Evolutionary conservation across 2,329 filamentous ascomycete genomes (phyloP), one percentile per base, ranked within the genome.

Genomic region (Penicillium sp.): DNA sequence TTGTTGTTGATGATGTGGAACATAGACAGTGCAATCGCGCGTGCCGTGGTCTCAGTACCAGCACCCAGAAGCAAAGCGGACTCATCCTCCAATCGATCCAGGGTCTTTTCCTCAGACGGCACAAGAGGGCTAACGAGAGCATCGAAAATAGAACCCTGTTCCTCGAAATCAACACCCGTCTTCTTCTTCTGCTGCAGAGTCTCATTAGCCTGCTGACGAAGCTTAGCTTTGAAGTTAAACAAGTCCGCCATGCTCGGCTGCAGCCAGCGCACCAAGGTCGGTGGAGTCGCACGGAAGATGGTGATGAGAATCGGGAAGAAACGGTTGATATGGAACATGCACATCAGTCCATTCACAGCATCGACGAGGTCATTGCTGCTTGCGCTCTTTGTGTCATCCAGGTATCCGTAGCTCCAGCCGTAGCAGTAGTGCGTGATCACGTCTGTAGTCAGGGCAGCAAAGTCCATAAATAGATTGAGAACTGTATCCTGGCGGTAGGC

Each of bases 361-460:
- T 65, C 58, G 4, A 57, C 55, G 1, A 63, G 50, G 7, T 67
- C 58, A 46, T 53, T 64, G 46, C 58, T 61, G 42, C 44, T 57
- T 42, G 42, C 55, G 29, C 45, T 61, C 18, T 62, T 54, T 4
- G 60, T 59, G 8, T 61, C 45, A 1, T 66, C 62, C 1, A 73
- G 59, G 6, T 64, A 66, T 15, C 64, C 55, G 27, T 62, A 61
- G 42, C 55, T 65, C 52, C 61, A 62, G 10, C 65, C 72, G 33
- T 71, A 74, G 15, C 60, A 64, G 45, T 74, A 73, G 15, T 70
- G 57, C 0, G 64, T 67, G 44, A 71, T 70, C 13, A 72, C 64
- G 48, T 75, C 71, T 18, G 61, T 61, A 6, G 65, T 68, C 20
- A 69, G 52, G 1, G 63, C 62, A 10, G 60, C 59, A 31, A 60